Evolutionary conservation across 169 alveolate genomes (phyloP), one percentile per base, ranked within the genome.

Genomic region (Plasmodium gaboni): DNA sequence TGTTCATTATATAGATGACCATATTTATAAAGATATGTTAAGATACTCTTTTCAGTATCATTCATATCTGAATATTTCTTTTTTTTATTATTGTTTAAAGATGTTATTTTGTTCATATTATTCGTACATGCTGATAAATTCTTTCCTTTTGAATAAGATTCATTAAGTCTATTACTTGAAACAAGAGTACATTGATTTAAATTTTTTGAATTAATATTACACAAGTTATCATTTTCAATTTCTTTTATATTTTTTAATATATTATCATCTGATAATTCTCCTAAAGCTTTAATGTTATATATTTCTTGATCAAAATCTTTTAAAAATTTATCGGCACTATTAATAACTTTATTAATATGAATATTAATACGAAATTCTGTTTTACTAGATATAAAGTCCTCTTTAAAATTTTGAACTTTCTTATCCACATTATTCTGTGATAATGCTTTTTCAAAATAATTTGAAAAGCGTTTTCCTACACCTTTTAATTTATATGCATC

Each of bases 401-500:
- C 73, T 26, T 51, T 50, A 9, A 50, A 17, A 57, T 71, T 42
- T 28, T 68, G 32, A 4, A 19, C 8, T 6, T 5, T 68, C 15
- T 68, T 83, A 4, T 55, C 85, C 2, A 48, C 55, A 13, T 46
- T 24, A 53, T 13, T 5, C 70, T 83, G 83, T 26, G 28, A 19
- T 60, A 83, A 51, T 9, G 73, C 91, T 65, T 68, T 83, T 68
- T 83, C 91, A 83, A 83, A 83, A 68, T 68, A 83, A 15, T 48
- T 44, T 2, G 91, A 83, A 83, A 83, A 83, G 7, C 61, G 53
- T n/a, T 50, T 85, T 4, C 96, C 96, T 17, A 94, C 93, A 42
- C 96, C 96, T 24, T 92, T 87, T 51, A 94, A 48, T 59, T 46
- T 89, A 65, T 44, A 68, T 6, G 94, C 94, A 28, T 92, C 95